Percentiles rank a stretch among this genome's conserved stretches.
These are phyloP conservation scores for Diaporthe velutina DNA, from an alignment of 2,329 filamentous ascomycete genomes.

Conservation along the genomic window DNA sequence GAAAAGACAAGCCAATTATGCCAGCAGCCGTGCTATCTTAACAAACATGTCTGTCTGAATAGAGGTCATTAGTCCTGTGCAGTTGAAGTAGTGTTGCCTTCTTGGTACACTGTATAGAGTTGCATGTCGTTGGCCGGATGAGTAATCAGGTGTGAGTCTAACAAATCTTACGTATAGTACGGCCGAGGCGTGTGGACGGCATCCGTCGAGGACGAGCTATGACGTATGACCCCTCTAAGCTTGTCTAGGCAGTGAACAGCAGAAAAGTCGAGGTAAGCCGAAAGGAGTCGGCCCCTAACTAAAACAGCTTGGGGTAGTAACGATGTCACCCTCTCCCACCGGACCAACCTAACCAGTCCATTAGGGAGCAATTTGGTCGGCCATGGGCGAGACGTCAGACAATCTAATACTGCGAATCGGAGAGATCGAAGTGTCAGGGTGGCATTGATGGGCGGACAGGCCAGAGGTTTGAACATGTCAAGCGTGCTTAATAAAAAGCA, in stretches of 20 bases:
- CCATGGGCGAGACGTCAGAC: neutral
- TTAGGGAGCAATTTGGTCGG: neutral
- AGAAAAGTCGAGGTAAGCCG: neutral
- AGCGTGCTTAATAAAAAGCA: neutral
- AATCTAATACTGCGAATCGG: neutral
- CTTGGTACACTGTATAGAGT: neutral
- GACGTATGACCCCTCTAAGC: constrained; percentile 16
- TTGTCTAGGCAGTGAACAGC: neutral
- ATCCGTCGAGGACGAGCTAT: neutral
- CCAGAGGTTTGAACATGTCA: neutral
- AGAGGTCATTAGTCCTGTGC: neutral
- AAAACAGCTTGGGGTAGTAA: neutral
- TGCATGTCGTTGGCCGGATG: constrained; percentile 18
- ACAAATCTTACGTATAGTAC: neutral
- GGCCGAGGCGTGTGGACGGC: neutral
- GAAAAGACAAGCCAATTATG: neutral
- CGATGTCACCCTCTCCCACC: constrained; percentile 8
- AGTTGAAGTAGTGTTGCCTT: neutral
- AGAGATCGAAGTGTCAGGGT: neutral
- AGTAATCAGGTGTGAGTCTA: neutral
- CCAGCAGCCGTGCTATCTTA: too few species aligned
- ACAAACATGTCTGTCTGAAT: neutral
- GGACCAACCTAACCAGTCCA: neutral
- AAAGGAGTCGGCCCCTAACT: neutral
- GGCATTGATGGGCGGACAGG: neutral